Percentiles rank a stretch among this genome's conserved stretches.
These are phyloP conservation scores for Nakazawaea molendinolei DNA, from an alignment of 805 yeast genomes.

Conservation along the genomic window DNA sequence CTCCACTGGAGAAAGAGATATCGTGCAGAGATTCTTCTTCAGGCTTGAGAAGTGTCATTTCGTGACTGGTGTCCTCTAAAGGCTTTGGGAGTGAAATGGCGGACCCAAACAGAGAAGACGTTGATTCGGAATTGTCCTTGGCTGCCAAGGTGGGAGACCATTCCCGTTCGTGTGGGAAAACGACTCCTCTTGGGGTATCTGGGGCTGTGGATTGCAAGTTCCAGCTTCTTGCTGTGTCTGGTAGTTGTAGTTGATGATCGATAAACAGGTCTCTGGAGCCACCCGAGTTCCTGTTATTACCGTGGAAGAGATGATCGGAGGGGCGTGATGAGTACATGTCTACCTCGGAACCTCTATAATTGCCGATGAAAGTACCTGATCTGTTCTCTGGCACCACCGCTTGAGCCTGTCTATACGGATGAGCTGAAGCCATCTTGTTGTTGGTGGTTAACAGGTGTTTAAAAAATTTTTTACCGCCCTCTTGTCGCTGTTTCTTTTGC, in stretches of 20 bases:
- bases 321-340: no score
- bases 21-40: no score
- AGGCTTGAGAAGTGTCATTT: no score
- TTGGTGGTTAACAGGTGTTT: no score
- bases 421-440: slow-evolving; percentile 8
- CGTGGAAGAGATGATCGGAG: not conserved
- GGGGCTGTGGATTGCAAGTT: slow-evolving; percentile 2
- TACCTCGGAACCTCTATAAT: no score
- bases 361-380: no score
- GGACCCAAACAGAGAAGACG: not conserved
- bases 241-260: not conserved
- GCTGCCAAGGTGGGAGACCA: no score
- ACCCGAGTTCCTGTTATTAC: not conserved
- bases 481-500: no score
- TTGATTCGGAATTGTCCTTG: not conserved
- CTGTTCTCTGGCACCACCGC: no score
- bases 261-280: not conserved
- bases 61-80: no score
- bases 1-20: slow-evolving; percentile 3
- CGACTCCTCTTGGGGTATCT: slow-evolving; percentile 7
- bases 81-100: not conserved
- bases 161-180: no score
- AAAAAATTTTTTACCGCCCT: no score
- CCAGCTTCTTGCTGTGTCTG: not conserved
- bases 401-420: slow-evolving; percentile 10